phyloP scores from a whole-genome alignment of 1,284 basidiomycete genomes.

The Leccinum proliferum region DNA sequence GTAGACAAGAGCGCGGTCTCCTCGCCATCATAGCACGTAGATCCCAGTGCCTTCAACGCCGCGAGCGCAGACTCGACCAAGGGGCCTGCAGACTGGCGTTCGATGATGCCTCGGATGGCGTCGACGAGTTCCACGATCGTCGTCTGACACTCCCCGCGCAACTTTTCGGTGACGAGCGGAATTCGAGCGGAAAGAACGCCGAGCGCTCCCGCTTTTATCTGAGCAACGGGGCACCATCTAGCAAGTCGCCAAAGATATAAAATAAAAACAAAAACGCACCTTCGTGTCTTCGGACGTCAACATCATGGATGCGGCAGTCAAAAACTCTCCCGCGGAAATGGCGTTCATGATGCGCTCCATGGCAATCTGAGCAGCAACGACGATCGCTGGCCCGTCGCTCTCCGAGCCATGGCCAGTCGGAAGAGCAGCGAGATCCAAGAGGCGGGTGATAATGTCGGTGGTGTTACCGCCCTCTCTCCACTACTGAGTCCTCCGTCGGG shows the following conservation, averaged over 20 bases:
- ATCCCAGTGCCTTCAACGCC: slow-evolving; percentile 55
- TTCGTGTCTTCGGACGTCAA: slow-evolving; percentile 44
- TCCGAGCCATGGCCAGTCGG: slow-evolving; percentile 10
- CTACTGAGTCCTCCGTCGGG: slow-evolving; percentile 28
- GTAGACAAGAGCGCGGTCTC: slow-evolving; percentile 55
- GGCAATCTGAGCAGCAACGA: slow-evolving; percentile 41
- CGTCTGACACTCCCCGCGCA: slow-evolving; percentile 48
- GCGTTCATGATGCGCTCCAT: slow-evolving; percentile 48
- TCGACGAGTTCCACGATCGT: slow-evolving; percentile 49
- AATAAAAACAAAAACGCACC: slow-evolving; percentile 30
- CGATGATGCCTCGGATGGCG: slow-evolving; percentile 44
- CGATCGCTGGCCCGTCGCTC: slow-evolving; percentile 36
- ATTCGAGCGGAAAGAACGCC: slow-evolving; percentile 64
- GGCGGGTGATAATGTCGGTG: slow-evolving; percentile 25
- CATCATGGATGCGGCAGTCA: slow-evolving; percentile 48
- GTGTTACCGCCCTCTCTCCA: slow-evolving; percentile 24
- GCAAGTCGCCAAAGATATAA: not conserved
- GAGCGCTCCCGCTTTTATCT: slow-evolving; percentile 64
- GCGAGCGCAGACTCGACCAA: slow-evolving; percentile 46
- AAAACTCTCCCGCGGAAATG: slow-evolving; percentile 65
- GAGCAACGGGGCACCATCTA: not conserved
- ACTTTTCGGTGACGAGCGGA: slow-evolving; percentile 51
- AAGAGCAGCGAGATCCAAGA: slow-evolving; percentile 24
- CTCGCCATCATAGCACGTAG: slow-evolving; percentile 58
- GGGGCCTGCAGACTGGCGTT: slow-evolving; percentile 33